Evolutionary conservation across 2,329 filamentous ascomycete genomes (phyloP), one percentile per base, ranked within the genome.

Genomic region (Claviceps humidiphila): DNA sequence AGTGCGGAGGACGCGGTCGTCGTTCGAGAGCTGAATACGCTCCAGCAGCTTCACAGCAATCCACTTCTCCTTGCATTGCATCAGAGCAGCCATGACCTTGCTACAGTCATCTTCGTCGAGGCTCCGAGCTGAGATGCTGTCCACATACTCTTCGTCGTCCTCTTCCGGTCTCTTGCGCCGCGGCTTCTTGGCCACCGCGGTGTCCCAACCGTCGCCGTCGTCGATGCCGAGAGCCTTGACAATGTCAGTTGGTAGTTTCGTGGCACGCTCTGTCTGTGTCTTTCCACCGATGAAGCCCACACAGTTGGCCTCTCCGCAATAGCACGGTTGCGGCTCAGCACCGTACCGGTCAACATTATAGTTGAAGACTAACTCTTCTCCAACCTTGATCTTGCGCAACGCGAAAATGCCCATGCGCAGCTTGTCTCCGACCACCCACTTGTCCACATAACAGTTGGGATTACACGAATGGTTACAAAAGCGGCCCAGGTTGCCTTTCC

Each of bases 391-490:
- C 62, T 80, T 76, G 58, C 90, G 87, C 70, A 87, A 80, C 60
- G 90, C 88, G 73, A 98, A 98, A 60, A 98, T 97, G 61, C 93
- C 93, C 93, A 98, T 98, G 61, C 93, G 90, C 65, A 97, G 75
- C 73, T 96, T 97, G 62, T 94, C 88, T 17, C 89, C 90, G 38
- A 98, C 89, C 54, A 97, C 90, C 93, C 93, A 98, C 72, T 98
- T 98, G 76, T 98, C 93, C 57, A 98, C 91, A 68, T 95, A 97
- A 71, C 90, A 97, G 65, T 98, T 98, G 17, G 93, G 93, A 66
- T 93, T 95, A 77, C 93, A 98, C 8, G 93, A 97, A 68, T 98
- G 93, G 64, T 98, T 98, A 78, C 93, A 98, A 65, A 98, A 98
- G 34, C 93, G 84, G 50, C 90, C 93, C 5, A 98, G 78, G 60